Conservation (phyloP, 768 basidiomycete genomes). For the Collybia sordida region DNA sequence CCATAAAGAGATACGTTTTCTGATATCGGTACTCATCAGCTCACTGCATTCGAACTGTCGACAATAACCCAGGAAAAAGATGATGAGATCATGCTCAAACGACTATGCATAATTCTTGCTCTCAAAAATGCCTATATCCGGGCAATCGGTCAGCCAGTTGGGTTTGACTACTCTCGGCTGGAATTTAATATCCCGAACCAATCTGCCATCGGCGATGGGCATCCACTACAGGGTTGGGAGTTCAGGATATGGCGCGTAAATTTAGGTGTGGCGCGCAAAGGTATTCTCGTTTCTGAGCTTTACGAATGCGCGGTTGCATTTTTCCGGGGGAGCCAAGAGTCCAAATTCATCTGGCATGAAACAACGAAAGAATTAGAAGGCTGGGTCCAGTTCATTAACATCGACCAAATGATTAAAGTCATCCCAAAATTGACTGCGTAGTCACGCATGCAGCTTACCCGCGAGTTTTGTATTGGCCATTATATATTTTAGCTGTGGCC, state of each 20-base stretch:
- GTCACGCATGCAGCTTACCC: neutral
- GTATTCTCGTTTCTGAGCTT: conserved; percentile 56
- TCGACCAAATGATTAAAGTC: conserved; percentile 80
- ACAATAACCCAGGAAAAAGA: conserved; percentile 50
- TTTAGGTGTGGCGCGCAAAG: conserved; percentile 63
- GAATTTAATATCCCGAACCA: conserved; percentile 74
- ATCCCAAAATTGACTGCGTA: conserved; percentile 72
- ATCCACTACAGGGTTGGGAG: conserved; percentile 78
- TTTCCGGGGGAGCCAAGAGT: conserved; percentile 65
- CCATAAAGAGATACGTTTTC: neutral
- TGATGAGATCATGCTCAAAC: conserved; percentile 68
- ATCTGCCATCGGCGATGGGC: conserved; percentile 64
- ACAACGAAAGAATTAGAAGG: conserved; percentile 65
- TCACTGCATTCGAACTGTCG: conserved; percentile 44
- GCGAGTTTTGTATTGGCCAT: too few relatives aligned
- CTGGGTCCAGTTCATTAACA: conserved; percentile 84
- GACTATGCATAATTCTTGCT: conserved; percentile 75
- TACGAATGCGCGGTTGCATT: conserved; percentile 81
- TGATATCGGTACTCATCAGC: conserved; percentile 11
- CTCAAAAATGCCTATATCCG: conserved; percentile 83
- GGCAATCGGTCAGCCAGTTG: conserved; percentile 78
- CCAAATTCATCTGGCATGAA: conserved; percentile 72
- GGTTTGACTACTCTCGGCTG: conserved; percentile 80
- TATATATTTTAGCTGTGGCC: too few relatives aligned
- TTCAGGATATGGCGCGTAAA: conserved; percentile 78